A percentile compares a stretch with the other conserved stretches of the same genome.
Conservation (phyloP, 345 rosid species). For the Eucalyptus shirleyi region DNA sequence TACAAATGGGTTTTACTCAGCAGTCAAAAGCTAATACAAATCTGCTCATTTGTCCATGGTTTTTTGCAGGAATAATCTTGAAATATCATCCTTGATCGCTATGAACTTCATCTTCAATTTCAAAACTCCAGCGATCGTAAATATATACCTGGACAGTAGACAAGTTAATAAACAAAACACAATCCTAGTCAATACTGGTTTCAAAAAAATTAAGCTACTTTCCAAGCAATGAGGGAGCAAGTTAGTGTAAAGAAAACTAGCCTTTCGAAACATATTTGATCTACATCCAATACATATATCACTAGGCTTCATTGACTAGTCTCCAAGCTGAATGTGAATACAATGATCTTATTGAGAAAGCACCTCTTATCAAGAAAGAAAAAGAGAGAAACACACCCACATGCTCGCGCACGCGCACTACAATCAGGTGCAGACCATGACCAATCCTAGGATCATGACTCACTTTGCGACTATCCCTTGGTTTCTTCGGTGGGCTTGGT, state of each 20-base stretch:
- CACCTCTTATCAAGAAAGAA: neutral
- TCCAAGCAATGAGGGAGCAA: neutral
- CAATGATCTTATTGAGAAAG: neutral
- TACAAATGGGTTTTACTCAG: neutral
- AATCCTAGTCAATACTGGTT: neutral
- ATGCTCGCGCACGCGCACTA: neutral
- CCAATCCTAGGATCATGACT: neutral
- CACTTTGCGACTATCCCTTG: neutral
- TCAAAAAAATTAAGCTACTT: neutral
- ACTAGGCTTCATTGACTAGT: neutral
- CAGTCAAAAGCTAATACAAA: neutral
- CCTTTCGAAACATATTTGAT: neutral
- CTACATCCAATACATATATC: neutral
- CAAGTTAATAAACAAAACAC: neutral
- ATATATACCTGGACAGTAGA: neutral
- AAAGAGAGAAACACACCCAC: neutral
- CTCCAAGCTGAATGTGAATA: neutral
- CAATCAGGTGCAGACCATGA: neutral
- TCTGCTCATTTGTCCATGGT: neutral
- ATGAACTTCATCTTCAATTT: neutral
- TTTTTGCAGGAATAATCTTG: neutral
- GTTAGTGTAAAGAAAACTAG: neutral
- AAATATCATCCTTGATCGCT: neutral
- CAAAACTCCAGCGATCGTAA: neutral
- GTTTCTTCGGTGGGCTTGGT: neutral